Evolutionary conservation across 164 flowering plant species (phyloP), one percentile per base, ranked within the genome.

Genomic region (Euptelea pleiosperma): DNA sequence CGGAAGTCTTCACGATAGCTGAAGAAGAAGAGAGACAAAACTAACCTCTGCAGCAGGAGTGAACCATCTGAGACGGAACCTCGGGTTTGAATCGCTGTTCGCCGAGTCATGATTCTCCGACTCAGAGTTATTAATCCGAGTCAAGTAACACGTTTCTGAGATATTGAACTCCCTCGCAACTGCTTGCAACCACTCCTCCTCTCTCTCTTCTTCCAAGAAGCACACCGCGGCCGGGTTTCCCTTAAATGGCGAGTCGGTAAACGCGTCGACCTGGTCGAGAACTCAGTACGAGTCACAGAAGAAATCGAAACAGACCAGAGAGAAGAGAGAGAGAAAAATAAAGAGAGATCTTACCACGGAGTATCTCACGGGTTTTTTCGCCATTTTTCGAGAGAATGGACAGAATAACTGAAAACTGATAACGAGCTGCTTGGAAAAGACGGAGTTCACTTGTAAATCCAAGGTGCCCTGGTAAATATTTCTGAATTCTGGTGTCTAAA

Each of bases 211-310:
- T 46, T 84, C 91, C 61, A 91, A 65, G 57, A 82, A 53, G 60
- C 98, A 91, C 21, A 91, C 86, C 4, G 84, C 98, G 0, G 98
- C 98, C 5, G 94, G 94, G 64, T 91, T 91, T 24, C 94, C 98
- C 74, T 80, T 82, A 70, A 91, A 88, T 0, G 91, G 71, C 6
- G 78, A 15, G 2, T 81, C 91, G 0, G 94, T 78, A 65, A 91
- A 91, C 6, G 94, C 98, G 49, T 91, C 98, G 24, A 87, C 86
- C 97, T 89, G 76, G 7, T 44, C 12, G 2, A 33, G 7, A 55
- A 42, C 10, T 39, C 29, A 14, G 7, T 15, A 15, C 9, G 19
- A 34, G 11, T 61, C 6, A 40, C 11, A 50, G n/a, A 48, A 6
- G 22, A 54, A 49, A 19, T 18, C n/a, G 2, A 41, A 26, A 34